Evolutionary conservation across 768 basidiomycete genomes (phyloP).

Genomic region (Nidula microcarpa): DNA sequence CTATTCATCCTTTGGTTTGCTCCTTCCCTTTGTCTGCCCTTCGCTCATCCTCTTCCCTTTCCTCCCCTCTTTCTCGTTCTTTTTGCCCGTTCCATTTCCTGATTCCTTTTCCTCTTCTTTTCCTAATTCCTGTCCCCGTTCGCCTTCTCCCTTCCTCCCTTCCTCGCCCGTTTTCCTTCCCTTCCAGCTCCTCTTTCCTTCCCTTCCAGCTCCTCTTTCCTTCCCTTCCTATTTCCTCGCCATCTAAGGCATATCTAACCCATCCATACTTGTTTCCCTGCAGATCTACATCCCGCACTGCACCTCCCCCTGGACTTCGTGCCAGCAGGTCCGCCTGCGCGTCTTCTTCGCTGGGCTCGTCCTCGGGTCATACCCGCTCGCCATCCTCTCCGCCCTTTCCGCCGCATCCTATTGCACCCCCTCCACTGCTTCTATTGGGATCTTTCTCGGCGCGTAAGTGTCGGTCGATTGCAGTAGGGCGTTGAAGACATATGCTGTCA

Average conservation of each 20-base stretch:
- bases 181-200: no score
- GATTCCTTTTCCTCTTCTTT: no score
- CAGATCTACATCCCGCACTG: conserved; percentile 56
- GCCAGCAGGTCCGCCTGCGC: conserved; percentile 75
- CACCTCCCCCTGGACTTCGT: conserved; percentile 68
- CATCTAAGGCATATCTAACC: no score
- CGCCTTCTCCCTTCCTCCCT: no score
- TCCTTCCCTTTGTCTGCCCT: no score
- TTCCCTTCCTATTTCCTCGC: no score
- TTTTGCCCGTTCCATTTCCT: no score
- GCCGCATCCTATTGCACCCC: conserved; percentile 37
- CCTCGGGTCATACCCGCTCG: conserved; percentile 81
- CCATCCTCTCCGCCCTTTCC: conserved; percentile 67
- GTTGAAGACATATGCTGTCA: conserved; percentile 48
- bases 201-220: no score
- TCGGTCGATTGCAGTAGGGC: conserved; percentile 74
- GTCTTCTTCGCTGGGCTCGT: conserved; percentile 57
- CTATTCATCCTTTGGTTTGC: no score
- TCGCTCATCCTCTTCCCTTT: conserved; percentile 24
- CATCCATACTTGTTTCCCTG: conserved; percentile 23
- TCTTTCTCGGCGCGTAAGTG: conserved; percentile 65
- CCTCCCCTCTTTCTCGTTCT: no score
- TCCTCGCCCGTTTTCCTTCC: no score
- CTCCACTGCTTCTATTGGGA: conserved; percentile 23
- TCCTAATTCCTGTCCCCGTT: no score